Percentiles rank a stretch among this genome's conserved stretches.
These are phyloP conservation scores for Heterobasidion annosum DNA, from an alignment of 1,284 basidiomycete genomes.

Conservation along the genomic window DNA sequence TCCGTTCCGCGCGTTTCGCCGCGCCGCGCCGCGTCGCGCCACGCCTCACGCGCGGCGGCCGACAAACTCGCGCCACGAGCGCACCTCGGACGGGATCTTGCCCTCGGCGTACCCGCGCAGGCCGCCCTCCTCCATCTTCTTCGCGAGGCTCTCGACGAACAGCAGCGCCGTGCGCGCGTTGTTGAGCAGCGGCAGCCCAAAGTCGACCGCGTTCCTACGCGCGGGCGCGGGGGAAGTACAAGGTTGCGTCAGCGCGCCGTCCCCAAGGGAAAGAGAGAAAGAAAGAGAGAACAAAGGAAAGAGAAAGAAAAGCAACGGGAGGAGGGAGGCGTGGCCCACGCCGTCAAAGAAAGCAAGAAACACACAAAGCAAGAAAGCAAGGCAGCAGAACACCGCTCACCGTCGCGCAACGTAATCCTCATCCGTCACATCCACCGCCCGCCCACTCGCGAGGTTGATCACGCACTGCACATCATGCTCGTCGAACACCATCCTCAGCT, in stretches of 20 bases:
- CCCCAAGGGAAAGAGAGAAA: background rate
- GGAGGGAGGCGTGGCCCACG: background rate
- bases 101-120: constrained; percentile 83
- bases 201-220: constrained; percentile 82
- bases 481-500: constrained; percentile 87
- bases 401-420: constrained; percentile 95
- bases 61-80: constrained; percentile 85
- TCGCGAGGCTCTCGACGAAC: constrained; percentile 85
- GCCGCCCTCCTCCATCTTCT: constrained; percentile 83
- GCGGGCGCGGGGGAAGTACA: background rate
- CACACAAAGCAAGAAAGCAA: constrained; percentile 1
- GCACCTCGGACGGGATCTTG: constrained; percentile 87
- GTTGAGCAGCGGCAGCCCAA: constrained; percentile 86
- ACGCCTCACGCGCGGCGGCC: constrained; percentile 47
- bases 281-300: background rate
- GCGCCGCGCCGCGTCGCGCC: too few relatives aligned
- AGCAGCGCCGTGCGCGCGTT: constrained; percentile 85
- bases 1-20: too few relatives aligned
- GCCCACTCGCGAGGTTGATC: constrained; percentile 84
- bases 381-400: constrained; percentile 26
- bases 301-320: too few relatives aligned
- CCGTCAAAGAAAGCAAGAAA: constrained; percentile 1
- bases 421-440: constrained; percentile 76
- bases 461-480: constrained; percentile 95
- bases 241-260: constrained; percentile 4